Conservation (phyloP, 2,329 filamentous ascomycete genomes). For the Alternaria angustiovoidea region DNA sequence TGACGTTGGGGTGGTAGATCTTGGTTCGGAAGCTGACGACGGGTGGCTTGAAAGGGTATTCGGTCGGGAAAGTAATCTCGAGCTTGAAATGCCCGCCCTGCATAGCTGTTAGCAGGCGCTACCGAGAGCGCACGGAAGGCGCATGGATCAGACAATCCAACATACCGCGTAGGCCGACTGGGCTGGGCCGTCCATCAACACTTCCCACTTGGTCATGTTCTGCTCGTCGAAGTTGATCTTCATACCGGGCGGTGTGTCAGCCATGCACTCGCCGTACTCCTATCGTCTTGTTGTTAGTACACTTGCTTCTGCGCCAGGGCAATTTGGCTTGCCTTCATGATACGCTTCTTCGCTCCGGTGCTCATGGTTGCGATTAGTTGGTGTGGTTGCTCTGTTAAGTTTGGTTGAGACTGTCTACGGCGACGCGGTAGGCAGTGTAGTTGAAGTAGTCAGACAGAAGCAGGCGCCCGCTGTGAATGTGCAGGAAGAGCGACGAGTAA, state of each 20-base stretch:
- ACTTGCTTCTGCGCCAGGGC: neutral
- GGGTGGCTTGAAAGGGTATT: slow-evolving; percentile 92
- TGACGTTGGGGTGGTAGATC: slow-evolving; percentile 95
- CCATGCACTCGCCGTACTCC: slow-evolving; percentile 50
- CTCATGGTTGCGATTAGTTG: slow-evolving; percentile 39
- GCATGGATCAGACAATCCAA: slow-evolving; percentile 28
- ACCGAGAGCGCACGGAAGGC: slow-evolving; percentile 4
- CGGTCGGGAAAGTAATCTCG: slow-evolving; percentile 73
- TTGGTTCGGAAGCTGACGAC: slow-evolving; percentile 82
- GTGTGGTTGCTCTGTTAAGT: neutral
- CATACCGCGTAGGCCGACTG: slow-evolving; percentile 70
- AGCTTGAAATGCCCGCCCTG: slow-evolving; percentile 78
- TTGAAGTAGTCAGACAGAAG: neutral
- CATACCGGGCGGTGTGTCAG: slow-evolving; percentile 47
- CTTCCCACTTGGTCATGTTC: slow-evolving; percentile 73
- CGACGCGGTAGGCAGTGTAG: slow-evolving; percentile 3
- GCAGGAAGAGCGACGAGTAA: neutral
- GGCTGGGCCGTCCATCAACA: slow-evolving; percentile 71
- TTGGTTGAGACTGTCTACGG: slow-evolving; percentile 13
- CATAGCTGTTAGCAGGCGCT: slow-evolving; percentile 17
- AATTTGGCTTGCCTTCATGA: slow-evolving; percentile 53
- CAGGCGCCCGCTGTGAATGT: neutral
- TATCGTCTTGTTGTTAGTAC: slow-evolving; percentile 29
- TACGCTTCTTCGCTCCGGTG: slow-evolving; percentile 55
- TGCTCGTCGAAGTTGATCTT: slow-evolving; percentile 64